Percentiles rank a stretch among this genome's conserved stretches.
Conservation (phyloP, 1,139 yeast species). For the Candida tunisiensis region DNA sequence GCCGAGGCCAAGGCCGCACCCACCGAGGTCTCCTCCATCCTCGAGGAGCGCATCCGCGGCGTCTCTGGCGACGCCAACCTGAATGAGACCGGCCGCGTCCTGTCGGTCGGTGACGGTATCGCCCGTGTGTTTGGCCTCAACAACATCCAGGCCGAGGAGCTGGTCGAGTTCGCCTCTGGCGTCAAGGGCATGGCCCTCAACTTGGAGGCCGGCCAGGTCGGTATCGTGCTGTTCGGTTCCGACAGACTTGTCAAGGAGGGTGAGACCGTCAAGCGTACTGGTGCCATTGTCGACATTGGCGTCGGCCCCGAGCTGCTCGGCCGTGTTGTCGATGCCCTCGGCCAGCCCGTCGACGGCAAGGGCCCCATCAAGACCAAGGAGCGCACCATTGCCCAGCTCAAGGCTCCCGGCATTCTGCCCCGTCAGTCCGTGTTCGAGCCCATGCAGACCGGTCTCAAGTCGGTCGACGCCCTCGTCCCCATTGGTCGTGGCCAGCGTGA, state of each 20-base stretch:
- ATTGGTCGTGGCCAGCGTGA: slow-evolving; percentile 99
- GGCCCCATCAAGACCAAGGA: slow-evolving; percentile 88
- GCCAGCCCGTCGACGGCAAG: slow-evolving; percentile 99
- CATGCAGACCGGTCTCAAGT: slow-evolving; percentile 99
- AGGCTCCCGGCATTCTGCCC: slow-evolving; percentile 99
- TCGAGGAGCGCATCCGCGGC: slow-evolving; percentile 99
- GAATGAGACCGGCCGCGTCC: slow-evolving; percentile 98
- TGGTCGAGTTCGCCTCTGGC: slow-evolving; percentile 98
- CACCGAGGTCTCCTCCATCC: slow-evolving; percentile 97
- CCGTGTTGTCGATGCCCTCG: slow-evolving; percentile 99
- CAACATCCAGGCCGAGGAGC: slow-evolving; percentile 99
- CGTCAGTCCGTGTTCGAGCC: slow-evolving; percentile 98
- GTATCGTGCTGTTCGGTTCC: slow-evolving; percentile 99
- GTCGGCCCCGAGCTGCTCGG: slow-evolving; percentile 98
- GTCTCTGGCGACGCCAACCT: slow-evolving; percentile 95
- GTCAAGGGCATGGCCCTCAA: slow-evolving; percentile 99
- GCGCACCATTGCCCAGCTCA: slow-evolving; percentile 91
- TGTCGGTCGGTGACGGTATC: slow-evolving; percentile 99
- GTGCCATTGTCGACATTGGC: slow-evolving; percentile 98
- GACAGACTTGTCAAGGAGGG: slow-evolving; percentile 99
- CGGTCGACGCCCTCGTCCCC: slow-evolving; percentile 98
- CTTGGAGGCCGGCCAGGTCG: slow-evolving; percentile 99
- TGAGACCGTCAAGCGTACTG: slow-evolving; percentile 99
- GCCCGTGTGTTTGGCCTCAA: slow-evolving; percentile 99
- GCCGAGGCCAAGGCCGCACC: slow-evolving; percentile 98